Base-by-base conservation (phyloP, 768 basidiomycete genomes). In the Leccinum aurantiacum region DNA sequence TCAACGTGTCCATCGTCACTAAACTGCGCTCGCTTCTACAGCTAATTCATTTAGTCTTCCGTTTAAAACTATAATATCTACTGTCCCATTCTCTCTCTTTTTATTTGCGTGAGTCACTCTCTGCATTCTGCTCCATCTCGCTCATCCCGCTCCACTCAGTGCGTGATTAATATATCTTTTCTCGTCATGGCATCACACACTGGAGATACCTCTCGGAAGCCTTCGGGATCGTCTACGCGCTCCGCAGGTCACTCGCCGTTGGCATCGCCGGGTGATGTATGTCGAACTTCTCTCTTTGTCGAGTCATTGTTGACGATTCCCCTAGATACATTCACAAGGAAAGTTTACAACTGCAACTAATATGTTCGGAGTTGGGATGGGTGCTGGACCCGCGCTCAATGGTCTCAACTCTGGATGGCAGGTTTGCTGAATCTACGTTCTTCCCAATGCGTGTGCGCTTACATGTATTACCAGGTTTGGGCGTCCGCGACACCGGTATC, bases 151-250 rank as follows among this genome's bases (percentile, higher is more conserved):
- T 63, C 65, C 35, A 38, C 47, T 48, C 58, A 72, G 70, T 69
- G 67, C 67, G 71, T 71, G 69, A 65, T 71, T 69, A 68, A 68
- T 66, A 64, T 65, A 66, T 37, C 59, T 62, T 54, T 59, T 61
- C 13, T 50, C 63, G 59, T 61, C 54, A 79, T 75, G 71, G 65
- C 62, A 65, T 73, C 71, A 65, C 77, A 66, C 58, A 57, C 64
- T 65, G 77, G 75, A 50, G 76, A 79, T 65, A 77, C 81, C 48
- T 80, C 86, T 24, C 83, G 86, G 68, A 88, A 89, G 67, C 84
- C 86, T 46, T 88, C 89, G 35, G 83, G 82, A 57, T 87, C 88
- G 27, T 86, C 88, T n/a, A 81, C 82, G 17, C 85, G 82, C 60
- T 88, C 88, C 52, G 77, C 79, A 50, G 78, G 80, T 31, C 87